Evolutionary conservation across 1,284 basidiomycete species (phyloP).

Genomic region (Anthracocystis panici-leucophaei): DNA sequence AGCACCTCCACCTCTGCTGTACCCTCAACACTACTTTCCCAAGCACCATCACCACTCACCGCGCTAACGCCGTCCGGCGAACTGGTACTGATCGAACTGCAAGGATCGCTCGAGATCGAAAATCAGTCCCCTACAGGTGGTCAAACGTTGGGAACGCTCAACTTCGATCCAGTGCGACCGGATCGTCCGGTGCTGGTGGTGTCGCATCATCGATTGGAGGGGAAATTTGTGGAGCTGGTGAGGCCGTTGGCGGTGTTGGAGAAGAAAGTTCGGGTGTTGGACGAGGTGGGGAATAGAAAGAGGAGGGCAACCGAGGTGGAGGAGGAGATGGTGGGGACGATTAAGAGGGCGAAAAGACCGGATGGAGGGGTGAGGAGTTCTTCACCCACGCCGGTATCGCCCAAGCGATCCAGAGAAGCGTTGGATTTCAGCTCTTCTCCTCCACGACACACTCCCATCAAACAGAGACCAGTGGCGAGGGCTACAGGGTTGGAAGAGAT

Average conservation of each 20-base stretch:
- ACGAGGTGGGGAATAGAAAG: constrained; percentile 9
- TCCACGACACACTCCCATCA: constrained; percentile 14
- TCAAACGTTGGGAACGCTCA: constrained; percentile 57
- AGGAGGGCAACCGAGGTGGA: background rate
- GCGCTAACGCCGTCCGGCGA: constrained; percentile 57
- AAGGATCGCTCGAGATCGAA: constrained; percentile 66
- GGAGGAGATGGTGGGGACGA: constrained; percentile 4
- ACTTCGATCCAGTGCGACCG: constrained; percentile 67
- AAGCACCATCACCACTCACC: constrained; percentile 30
- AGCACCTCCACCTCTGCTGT: constrained; percentile 4
- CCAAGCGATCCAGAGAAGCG: constrained; percentile 16
- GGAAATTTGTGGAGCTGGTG: constrained; percentile 79
- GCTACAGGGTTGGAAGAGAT: constrained; percentile 11
- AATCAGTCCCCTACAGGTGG: constrained; percentile 37
- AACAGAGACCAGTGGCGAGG: constrained; percentile 1
- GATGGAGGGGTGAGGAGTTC: constrained; percentile 7
- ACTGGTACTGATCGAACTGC: constrained; percentile 65
- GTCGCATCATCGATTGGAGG: constrained; percentile 89
- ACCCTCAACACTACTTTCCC: background rate
- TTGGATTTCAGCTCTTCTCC: constrained; percentile 55
- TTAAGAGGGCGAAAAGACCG: constrained; percentile 7
- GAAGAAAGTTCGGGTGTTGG: constrained; percentile 45
- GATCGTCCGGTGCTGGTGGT: constrained; percentile 83
- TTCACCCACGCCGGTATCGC: constrained; percentile 1
- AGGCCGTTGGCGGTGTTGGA: constrained; percentile 61